Conservation (phyloP, 1,139 yeast genomes). For the Suhomyces choctaworum region DNA sequence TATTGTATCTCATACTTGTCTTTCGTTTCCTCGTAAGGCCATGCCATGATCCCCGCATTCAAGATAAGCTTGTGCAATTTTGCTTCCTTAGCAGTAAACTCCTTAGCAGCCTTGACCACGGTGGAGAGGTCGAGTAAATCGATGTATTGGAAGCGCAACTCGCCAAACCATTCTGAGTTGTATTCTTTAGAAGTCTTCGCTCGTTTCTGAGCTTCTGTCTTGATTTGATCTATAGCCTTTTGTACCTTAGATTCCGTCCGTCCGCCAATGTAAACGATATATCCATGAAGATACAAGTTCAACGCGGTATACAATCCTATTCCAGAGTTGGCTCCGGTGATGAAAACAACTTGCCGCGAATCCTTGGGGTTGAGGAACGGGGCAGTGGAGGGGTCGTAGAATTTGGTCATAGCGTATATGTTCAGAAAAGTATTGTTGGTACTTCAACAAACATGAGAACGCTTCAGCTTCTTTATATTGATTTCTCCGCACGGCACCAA, state of each 20-base stretch:
- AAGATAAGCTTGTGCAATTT: conserved; percentile 37
- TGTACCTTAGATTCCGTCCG: conserved; percentile 55
- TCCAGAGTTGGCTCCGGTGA: conserved; percentile 82
- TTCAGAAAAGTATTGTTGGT: too few relatives aligned
- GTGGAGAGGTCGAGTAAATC: conserved; percentile 37
- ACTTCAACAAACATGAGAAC: too few relatives aligned
- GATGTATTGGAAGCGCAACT: conserved; percentile 28
- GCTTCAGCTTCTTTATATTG: too few relatives aligned
- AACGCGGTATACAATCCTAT: conserved; percentile 76
- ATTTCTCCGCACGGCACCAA: too few relatives aligned
- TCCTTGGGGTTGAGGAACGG: conserved; percentile 40
- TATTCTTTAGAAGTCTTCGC: neutral
- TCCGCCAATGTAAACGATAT: conserved; percentile 70
- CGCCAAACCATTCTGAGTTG: conserved; percentile 22
- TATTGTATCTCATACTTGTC: conserved; percentile 45
- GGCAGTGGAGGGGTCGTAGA: conserved; percentile 28
- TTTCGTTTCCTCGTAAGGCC: conserved; percentile 35
- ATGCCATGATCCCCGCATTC: conserved; percentile 49
- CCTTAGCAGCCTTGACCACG: conserved; percentile 32
- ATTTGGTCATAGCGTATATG: too few relatives aligned
- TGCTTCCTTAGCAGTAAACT: conserved; percentile 26
- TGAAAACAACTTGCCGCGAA: conserved; percentile 60
- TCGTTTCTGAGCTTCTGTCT: conserved; percentile 49
- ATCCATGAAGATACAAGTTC: conserved; percentile 79
- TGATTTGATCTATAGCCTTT: conserved; percentile 56